A percentile compares a stretch with the other conserved stretches of the same genome.
These are phyloP conservation scores for Podaxis sp. DNA, from an alignment of 768 basidiomycete species.

Conservation along the genomic window DNA sequence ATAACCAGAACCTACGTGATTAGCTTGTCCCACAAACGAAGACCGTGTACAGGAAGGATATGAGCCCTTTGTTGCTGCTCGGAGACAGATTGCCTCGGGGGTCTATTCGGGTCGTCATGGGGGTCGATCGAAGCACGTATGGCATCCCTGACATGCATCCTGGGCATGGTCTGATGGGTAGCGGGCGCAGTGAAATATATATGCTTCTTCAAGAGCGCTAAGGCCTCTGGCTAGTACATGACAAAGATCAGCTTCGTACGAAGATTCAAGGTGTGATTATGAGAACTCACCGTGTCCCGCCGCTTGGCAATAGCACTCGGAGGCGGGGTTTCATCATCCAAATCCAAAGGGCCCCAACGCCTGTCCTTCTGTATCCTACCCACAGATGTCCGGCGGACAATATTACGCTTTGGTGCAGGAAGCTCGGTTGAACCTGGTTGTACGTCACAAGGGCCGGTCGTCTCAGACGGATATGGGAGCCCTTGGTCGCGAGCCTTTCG, in stretches of 20 bases:
- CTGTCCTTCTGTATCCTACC: slow-evolving; percentile 39
- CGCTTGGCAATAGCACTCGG: slow-evolving; percentile 70
- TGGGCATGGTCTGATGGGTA: slow-evolving; percentile 54
- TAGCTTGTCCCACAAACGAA: slow-evolving; percentile 55
- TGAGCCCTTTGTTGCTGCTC: slow-evolving; percentile 46
- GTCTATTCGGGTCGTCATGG: slow-evolving; percentile 44
- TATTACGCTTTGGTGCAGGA: slow-evolving; percentile 1
- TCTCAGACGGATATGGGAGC: slow-evolving; percentile 26
- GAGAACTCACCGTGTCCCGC: slow-evolving; percentile 55
- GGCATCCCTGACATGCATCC: slow-evolving; percentile 42
- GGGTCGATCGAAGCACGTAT: slow-evolving; percentile 50
- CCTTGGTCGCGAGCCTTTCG: slow-evolving; percentile 48
- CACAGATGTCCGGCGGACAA: slow-evolving; percentile 15
- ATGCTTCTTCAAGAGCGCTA: slow-evolving; percentile 54
- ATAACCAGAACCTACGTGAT: slow-evolving; percentile 36
- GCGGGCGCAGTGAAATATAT: slow-evolving; percentile 56
- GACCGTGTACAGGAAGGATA: slow-evolving; percentile 49
- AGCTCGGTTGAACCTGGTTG: neutral
- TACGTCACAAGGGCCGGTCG: neutral
- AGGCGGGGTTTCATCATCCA: slow-evolving; percentile 69
- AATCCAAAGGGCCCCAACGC: slow-evolving; percentile 56
- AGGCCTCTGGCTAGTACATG: slow-evolving; percentile 45
- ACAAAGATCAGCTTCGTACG: neutral
- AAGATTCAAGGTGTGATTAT: neutral
- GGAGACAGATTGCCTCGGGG: slow-evolving; percentile 55